These are phyloP conservation scores for Trichoderma gracile DNA, from an alignment of 2,329 filamentous ascomycete genomes.

Conservation along the genomic window DNA sequence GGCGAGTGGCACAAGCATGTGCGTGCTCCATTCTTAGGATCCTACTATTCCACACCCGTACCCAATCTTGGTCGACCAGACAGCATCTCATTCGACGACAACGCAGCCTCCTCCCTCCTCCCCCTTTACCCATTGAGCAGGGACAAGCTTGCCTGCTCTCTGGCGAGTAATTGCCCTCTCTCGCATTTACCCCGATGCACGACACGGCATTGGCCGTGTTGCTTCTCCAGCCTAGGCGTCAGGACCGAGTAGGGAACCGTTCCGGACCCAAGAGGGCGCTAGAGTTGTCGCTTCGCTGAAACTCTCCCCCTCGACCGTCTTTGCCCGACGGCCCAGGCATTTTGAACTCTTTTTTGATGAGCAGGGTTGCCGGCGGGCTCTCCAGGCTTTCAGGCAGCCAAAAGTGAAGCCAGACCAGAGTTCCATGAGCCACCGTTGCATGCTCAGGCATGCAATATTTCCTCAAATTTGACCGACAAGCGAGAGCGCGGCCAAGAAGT, in stretches of 20 bases:
- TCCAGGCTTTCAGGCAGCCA: neutral
- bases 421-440: conserved; percentile 12
- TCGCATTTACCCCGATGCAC: neutral
- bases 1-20: conserved; percentile 2
- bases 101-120: neutral
- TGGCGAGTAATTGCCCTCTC: neutral
- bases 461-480: neutral
- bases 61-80: neutral
- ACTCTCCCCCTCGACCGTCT: conserved; percentile 19
- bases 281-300: conserved; percentile 18
- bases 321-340: conserved; percentile 8
- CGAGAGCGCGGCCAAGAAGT: conserved; percentile 9
- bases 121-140: neutral
- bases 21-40: conserved; percentile 2
- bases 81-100: conserved; percentile 2
- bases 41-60: neutral
- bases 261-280: conserved; percentile 15
- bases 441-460: neutral
- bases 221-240: neutral
- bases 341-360: conserved; percentile 21
- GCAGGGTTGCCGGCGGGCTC: neutral
- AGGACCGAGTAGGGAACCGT: conserved; percentile 18
- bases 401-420: neutral
- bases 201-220: neutral
- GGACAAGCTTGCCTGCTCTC: neutral